Evolutionary conservation across 179 eudicot genomes (phyloP), one percentile per base, ranked within the genome.

Genomic region (Actinidia arguta): DNA sequence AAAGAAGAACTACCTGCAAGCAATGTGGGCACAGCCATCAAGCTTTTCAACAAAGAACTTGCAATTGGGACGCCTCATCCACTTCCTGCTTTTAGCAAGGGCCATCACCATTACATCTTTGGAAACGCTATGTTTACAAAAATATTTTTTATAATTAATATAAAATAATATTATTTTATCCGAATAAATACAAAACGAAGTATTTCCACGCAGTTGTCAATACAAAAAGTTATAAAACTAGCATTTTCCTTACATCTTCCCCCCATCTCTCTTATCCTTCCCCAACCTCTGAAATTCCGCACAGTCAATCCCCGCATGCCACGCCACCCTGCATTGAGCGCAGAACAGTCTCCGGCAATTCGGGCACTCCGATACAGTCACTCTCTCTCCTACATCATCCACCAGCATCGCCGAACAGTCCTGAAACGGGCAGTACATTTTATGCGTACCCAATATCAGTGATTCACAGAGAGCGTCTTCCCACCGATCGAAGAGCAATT

Each of bases 31-130:
- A 86, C 97, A 95, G 25, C 98, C 98, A 0, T 71, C 68, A 17
- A 81, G 58, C 80, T 84, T 94, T 68, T 95, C 93, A 25, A 94
- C 97, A 88, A 84, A 85, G 75, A 74, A 89, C 71, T 80, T 85
- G 86, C 98, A 95, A 25, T 73, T 81, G 4, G 96, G 93, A 83
- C 98, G 93, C 78, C 92, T 86, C 77, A 52, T 87, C 98, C 98
- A 91, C 1, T 86, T 80, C 58, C 88, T 84, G 0, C 39, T 71
- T 76, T 83, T 85, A 9, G 94, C 98, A 66, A 95, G 88, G 50
- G 88, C 73, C 89, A 88, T 80, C 79, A 89, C 22, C 90, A 85
- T 81, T 3, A 90, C 51, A 82, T 91, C 94, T 61, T 88, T n/a
- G n/a, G n/a, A n/a, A n/a, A n/a, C n/a, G n/a, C n/a, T n/a, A n/a